Conservation (phyloP, 768 basidiomycete species). For the Dacryopinax primogenitus region DNA sequence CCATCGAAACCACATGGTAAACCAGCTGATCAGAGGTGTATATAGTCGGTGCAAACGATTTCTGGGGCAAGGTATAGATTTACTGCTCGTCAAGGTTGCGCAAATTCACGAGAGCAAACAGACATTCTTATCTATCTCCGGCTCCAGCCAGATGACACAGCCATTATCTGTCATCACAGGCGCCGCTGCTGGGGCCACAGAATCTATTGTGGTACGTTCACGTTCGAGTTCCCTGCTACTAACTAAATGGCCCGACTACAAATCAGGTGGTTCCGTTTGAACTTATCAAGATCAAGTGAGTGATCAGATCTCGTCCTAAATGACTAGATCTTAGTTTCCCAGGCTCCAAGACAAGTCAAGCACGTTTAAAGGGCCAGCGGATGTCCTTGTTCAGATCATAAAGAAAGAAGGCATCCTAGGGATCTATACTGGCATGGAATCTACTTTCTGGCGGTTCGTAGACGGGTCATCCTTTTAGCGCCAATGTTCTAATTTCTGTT, state of each 20-base stretch:
- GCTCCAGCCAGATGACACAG: constrained; percentile 77
- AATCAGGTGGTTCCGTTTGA: constrained; percentile 79
- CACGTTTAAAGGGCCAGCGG: constrained; percentile 81
- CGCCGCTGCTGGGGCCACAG: constrained; percentile 88
- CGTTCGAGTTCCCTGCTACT: background rate
- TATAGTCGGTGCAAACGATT: constrained; percentile 71
- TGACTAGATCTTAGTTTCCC: background rate
- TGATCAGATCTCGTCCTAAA: constrained; percentile 4
- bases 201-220: constrained; percentile 57
- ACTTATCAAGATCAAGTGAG: constrained; percentile 74
- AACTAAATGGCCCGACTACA: background rate
- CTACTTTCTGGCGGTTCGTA: constrained; percentile 86
- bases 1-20: constrained; percentile 35
- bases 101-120: constrained; percentile 19
- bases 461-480: background rate
- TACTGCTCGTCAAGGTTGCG: constrained; percentile 13
- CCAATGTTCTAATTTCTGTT: constrained; percentile 4
- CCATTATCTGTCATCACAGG: constrained; percentile 80
- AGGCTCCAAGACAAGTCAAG: constrained; percentile 88
- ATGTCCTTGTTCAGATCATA: constrained; percentile 72
- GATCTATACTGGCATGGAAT: constrained; percentile 88
- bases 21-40: constrained; percentile 6
- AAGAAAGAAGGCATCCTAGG: constrained; percentile 69
- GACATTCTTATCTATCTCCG: constrained; percentile 47
- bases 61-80: constrained; percentile 55